Percentiles rank a stretch among this genome's conserved stretches.
phyloP scores from a whole-genome alignment of 495 filamentous ascomycete genomes.

The Lentithecium fluviatile region DNA sequence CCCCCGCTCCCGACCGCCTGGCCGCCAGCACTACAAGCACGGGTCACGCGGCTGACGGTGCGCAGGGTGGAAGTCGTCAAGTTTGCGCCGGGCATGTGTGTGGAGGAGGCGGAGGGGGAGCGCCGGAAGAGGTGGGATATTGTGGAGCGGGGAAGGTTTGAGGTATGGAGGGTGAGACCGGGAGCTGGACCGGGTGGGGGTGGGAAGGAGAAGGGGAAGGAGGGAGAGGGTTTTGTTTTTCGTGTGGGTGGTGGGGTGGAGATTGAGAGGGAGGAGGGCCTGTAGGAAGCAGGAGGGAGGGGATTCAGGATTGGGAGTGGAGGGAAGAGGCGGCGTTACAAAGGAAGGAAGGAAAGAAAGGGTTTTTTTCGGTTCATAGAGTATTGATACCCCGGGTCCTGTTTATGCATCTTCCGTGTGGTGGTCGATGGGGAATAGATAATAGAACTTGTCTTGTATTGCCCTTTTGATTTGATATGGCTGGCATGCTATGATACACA shows the following conservation, averaged over 20 bases:
- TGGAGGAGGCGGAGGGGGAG: constrained; percentile 57
- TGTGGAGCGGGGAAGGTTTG: constrained; percentile 42
- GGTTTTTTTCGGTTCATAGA: too few species aligned
- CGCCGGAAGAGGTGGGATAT: constrained; percentile 48
- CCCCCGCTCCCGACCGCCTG: not conserved
- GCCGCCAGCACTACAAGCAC: constrained; percentile 37
- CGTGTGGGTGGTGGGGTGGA: not conserved
- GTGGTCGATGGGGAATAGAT: too few species aligned
- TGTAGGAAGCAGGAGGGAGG: too few species aligned
- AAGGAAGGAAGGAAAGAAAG: too few species aligned
- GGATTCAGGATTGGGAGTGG: too few species aligned
- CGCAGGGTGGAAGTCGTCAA: constrained; percentile 48
- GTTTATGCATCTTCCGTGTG: too few species aligned
- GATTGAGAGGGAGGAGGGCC: not conserved
- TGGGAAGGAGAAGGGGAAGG: constrained; percentile 10
- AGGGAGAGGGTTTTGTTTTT: constrained; percentile 14
- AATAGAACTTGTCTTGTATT: not conserved
- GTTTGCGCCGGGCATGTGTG: constrained; percentile 56
- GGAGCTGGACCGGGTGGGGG: too few species aligned
- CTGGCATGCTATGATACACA: too few species aligned
- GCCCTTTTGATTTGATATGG: too few species aligned
- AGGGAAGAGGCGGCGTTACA: too few species aligned
- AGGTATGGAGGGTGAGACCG: constrained; percentile 30
- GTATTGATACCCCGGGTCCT: too few species aligned
- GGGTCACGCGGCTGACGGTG: constrained; percentile 48